Conservation (phyloP, 2,329 filamentous ascomycete genomes). For the Mariannaea elegans region DNA sequence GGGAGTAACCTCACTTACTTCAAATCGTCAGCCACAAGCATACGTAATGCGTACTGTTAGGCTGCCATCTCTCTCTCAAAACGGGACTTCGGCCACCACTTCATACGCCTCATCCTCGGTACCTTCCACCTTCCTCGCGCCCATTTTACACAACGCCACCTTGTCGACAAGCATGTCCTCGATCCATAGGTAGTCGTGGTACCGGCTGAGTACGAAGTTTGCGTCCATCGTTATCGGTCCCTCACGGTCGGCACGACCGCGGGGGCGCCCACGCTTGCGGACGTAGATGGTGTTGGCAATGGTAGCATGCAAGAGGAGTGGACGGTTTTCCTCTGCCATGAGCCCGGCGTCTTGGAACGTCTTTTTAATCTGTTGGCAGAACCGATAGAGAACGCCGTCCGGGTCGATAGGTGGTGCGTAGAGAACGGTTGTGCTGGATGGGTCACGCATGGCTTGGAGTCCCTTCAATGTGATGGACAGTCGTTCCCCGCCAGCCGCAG, state of each 20-base stretch:
- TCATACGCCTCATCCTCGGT: slow-evolving; percentile 64
- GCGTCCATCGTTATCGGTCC: slow-evolving; percentile 61
- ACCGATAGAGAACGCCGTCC: slow-evolving; percentile 59
- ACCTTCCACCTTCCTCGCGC: slow-evolving; percentile 72
- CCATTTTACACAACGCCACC: slow-evolving; percentile 87
- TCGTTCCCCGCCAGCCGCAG: neutral
- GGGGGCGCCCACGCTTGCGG: slow-evolving; percentile 46
- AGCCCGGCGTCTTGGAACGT: slow-evolving; percentile 65
- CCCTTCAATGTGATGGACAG: slow-evolving; percentile 61
- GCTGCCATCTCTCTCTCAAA: slow-evolving; percentile 39
- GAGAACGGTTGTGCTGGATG: slow-evolving; percentile 67
- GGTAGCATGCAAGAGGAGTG: slow-evolving; percentile 83
- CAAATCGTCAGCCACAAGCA: neutral
- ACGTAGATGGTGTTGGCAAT: slow-evolving; percentile 87
- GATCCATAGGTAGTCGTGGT: slow-evolving; percentile 76
- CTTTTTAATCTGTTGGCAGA: slow-evolving; percentile 65
- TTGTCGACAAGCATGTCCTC: slow-evolving; percentile 71
- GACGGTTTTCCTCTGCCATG: slow-evolving; percentile 66
- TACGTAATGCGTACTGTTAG: slow-evolving; percentile 8
- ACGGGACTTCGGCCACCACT: slow-evolving; percentile 58
- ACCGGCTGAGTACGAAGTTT: slow-evolving; percentile 63
- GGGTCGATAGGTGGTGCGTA: slow-evolving; percentile 70
- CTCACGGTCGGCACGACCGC: slow-evolving; percentile 43
- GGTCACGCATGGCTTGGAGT: slow-evolving; percentile 68
- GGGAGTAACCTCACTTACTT: too few species aligned